Evolutionary conservation across 2,329 filamentous ascomycete genomes (phyloP).

Genomic region (Ophiosphaerella narmari): DNA sequence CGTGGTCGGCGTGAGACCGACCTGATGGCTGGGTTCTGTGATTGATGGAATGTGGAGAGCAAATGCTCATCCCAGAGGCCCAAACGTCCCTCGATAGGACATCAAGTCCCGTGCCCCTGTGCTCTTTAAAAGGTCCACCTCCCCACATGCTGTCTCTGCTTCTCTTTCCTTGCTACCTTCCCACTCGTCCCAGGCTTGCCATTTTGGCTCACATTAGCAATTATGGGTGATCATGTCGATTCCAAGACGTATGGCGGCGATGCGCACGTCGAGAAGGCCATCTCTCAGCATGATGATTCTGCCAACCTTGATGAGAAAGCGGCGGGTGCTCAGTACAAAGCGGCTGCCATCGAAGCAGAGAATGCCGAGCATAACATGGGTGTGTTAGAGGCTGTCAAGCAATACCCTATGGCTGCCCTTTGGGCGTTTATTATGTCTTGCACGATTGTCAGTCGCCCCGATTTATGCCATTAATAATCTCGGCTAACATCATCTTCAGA

Average conservation of each 20-base stretch:
- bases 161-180: slow-evolving; percentile 23
- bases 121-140: slow-evolving; percentile 22
- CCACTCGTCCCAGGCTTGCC: slow-evolving; percentile 13
- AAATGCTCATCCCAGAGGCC: slow-evolving; percentile 13
- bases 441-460: slow-evolving; percentile 53
- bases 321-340: slow-evolving; percentile 51
- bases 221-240: slow-evolving; percentile 26
- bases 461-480: background rate
- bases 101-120: slow-evolving; percentile 13
- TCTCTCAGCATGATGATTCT: slow-evolving; percentile 23
- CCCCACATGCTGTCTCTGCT: slow-evolving; percentile 6
- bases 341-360: slow-evolving; percentile 63
- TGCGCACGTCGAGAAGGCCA: slow-evolving; percentile 26
- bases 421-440: slow-evolving; percentile 63
- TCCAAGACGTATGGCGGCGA: slow-evolving; percentile 19
- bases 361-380: slow-evolving; percentile 57
- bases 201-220: slow-evolving; percentile 23
- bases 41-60: slow-evolving; percentile 27
- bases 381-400: slow-evolving; percentile 55
- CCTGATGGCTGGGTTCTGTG: slow-evolving; percentile 14
- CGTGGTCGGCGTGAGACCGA: slow-evolving; percentile 20
- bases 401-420: slow-evolving; percentile 58
- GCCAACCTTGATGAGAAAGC: slow-evolving; percentile 46
- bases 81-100: slow-evolving; percentile 7
- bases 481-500: slow-evolving; percentile 47